phyloP scores from a whole-genome alignment of 768 basidiomycete genomes.

The Leccinum subgranulosum region DNA sequence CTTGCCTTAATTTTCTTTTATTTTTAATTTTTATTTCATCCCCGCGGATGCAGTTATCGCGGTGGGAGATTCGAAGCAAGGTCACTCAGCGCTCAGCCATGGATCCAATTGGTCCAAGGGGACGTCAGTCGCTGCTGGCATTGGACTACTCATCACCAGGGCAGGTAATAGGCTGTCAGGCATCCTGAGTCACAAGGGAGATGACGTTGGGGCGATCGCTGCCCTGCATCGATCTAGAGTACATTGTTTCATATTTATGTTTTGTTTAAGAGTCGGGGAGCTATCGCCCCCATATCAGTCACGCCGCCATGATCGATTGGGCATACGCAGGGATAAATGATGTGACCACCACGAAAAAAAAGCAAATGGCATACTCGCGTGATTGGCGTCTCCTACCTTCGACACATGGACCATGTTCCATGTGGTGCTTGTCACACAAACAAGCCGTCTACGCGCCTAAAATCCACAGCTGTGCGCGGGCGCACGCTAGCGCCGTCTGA shows the following conservation, averaged over 20 bases:
- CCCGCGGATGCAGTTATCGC: conserved; percentile 2
- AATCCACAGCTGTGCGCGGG: not conserved
- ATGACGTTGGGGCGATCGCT: not conserved
- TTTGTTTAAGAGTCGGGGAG: not conserved
- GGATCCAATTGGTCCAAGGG: not conserved
- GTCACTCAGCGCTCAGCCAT: not conserved
- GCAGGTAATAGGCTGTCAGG: not conserved
- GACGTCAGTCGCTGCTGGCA: not conserved
- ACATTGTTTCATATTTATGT: not conserved
- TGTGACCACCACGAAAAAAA: not conserved
- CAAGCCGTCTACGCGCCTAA: not conserved
- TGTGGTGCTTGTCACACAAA: not conserved
- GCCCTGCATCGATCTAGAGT: not conserved
- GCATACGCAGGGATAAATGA: not conserved
- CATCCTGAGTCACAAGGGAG: not conserved
- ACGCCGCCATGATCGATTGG: not conserved
- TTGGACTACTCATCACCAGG: not conserved
- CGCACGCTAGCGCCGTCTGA: not conserved
- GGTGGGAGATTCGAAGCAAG: not conserved
- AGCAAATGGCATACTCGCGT: not conserved
- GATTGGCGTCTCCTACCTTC: not conserved
- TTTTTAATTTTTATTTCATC: not conserved
- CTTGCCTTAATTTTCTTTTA: not conserved
- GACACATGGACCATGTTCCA: not conserved
- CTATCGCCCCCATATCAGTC: not conserved